phyloP scores from a whole-genome alignment of 192 early-diverging fungal species.

The Linnemannia hyalina region DNA sequence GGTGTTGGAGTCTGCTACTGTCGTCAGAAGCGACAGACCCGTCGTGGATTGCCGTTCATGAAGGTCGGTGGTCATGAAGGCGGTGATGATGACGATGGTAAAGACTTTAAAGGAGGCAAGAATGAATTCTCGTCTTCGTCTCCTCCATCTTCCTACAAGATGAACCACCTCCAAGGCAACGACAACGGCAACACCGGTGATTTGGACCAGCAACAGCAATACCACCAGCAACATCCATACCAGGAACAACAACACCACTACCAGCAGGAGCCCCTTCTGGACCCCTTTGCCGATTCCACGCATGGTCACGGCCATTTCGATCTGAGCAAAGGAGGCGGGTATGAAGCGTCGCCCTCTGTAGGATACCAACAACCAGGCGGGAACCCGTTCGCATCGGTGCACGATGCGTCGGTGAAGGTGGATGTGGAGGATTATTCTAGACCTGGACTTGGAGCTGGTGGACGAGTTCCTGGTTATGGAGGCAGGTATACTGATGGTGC shows the following conservation, averaged over 20 bases:
- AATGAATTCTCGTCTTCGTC: not conserved
- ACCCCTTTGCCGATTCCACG: not conserved
- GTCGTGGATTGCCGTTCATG: not conserved
- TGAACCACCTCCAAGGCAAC: not conserved
- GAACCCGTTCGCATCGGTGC: not conserved
- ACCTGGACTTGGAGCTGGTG: not conserved
- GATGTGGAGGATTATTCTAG: not conserved
- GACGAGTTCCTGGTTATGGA: not conserved
- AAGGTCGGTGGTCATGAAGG: not conserved
- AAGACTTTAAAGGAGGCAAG: not conserved
- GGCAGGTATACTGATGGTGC: no score
- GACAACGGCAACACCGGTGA: not conserved
- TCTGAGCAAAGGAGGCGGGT: not conserved
- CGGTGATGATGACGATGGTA: not conserved
- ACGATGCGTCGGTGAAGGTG: not conserved
- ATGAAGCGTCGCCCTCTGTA: not conserved
- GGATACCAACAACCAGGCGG: not conserved
- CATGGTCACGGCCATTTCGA: not conserved
- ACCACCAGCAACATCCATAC: not conserved
- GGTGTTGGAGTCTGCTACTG: not conserved
- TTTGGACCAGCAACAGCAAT: not conserved
- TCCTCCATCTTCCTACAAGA: not conserved
- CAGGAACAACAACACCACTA: conserved; percentile 5
- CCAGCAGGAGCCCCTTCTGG: not conserved
- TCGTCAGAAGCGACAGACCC: conserved; percentile 1